Evolutionary conservation across 75 land plant species (phyloP), one percentile per base, ranked within the genome.

Genomic region (Sequoiadendron giganteum): DNA sequence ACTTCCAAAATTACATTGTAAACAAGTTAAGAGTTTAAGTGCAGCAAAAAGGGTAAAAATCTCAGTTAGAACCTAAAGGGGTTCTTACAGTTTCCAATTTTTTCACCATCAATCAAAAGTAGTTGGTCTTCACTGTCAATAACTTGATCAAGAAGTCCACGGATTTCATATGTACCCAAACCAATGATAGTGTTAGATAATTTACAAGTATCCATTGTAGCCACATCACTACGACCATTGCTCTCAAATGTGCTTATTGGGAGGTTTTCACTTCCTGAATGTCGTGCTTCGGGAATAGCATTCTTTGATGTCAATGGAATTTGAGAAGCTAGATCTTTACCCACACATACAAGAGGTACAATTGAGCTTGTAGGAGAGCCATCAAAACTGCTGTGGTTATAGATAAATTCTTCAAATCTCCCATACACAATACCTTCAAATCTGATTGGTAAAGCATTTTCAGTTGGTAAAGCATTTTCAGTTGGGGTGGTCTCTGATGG

Each of bases 401-500:
- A 92, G 18, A 90, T 91, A 10, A 92, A 88, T 78, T 92, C 93
- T 85, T 92, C 93, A 86, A 92, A 91, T 25, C 93, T 89, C 61
- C 93, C 93, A 84, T 92, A 87, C 92, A 92, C 91, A 15, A 87
- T 89, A 78, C 92, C 93, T 68, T 92, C 93, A 88, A 76, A 88
- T 70, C 93, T 79, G 48, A 79, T 42, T 79, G 83, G 83, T 25
- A 42, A 40, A 79, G 43, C 21, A 79, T 28, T 40, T 79, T 79
- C 87, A 45, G 65, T 40, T 34, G 77, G 40, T 25, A 42, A 40
- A 79, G 43, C 21, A 79, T 28, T 40, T 79, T 79, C 87, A 45
- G 65, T 40, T 34, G 77, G 40, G 40, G 86, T 81, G 1, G 16
- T 68, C 11, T 72, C 36, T 47, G 58, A n/a, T 16, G 34, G 39